Base-by-base conservation (phyloP, 805 yeast species). In the Priceomyces haplophilus region DNA sequence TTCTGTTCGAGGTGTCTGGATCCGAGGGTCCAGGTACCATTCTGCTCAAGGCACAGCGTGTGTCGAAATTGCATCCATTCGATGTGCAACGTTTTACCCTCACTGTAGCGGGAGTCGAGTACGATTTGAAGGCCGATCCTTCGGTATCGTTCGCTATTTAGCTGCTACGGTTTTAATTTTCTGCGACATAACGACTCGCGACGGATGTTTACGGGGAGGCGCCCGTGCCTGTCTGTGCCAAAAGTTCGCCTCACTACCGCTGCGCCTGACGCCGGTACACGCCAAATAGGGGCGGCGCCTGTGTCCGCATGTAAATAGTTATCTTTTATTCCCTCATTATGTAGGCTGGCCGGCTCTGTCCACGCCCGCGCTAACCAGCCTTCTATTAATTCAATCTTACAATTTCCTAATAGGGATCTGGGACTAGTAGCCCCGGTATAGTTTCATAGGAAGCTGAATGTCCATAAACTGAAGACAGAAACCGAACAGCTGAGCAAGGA, bases 41-140 rank as follows among this genome's bases (percentile, higher is more conserved):
- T 48, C 77, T 80, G 33, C 76, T 93, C 59, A 75, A 78, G 45
- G 96, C 96, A n/a, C 75, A 76, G 43, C 78, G 91, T 61, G 78
- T 76, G 31, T 72, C 78, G 40, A 75, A 77, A 49, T 67, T 69
- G 36, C 79, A 78, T 37, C 74, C 72, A 7, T 69, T 70, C 45
- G 58, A 61, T 17, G 58, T 70, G 19, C 60, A 65, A 34, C 60
- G 58, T 27, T 65, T 67, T 52, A 44, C 51, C 13, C 58, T 70
- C 51, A 57, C 46, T 29, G 53, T 58, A 20, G 48, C 48, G 16
- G 62, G 55, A 31, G 56, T 52, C 5, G 37, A 45, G 12, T 38
- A 58, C 20, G 65, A 67, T 44, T 63, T 67, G 52, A 53, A 53
- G 39, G 46, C 48, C 37, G 67, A 64, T 44, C 53, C 61, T 11